Evolutionary conservation across 2,329 filamentous ascomycete species (phyloP), one percentile per base, ranked within the genome.

Genomic region (Talaromyces sp.): DNA sequence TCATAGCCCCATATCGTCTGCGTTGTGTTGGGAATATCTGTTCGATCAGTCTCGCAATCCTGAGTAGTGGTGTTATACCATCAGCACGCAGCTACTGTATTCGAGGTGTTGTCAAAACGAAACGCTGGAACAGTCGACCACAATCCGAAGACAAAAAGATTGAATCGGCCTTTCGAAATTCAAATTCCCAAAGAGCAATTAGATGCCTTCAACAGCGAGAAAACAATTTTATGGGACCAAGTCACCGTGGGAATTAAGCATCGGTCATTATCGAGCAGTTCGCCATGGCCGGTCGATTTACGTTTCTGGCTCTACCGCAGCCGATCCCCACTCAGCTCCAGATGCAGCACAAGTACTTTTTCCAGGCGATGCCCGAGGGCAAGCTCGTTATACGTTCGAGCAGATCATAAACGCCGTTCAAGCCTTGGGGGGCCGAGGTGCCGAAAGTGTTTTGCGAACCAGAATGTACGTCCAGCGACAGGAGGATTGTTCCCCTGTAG

Each of bases 231-330:
- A 72, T 64, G 69, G 69, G 33, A 77, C 75, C 7, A 58, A 68
- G 18, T 77, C 76, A 5, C 75, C 74, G 5, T 77, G 71, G 64
- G 75, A 78, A 61, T 66, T 70, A 35, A 65, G 65, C 44, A 71
- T 76, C 60, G 75, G 75, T 35, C 76, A 77, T 60, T 75, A 77
- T 62, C 75, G 76, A 39, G 76, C 75, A 18, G 69, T 78, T 21
- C 75, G 75, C 7, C 69, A 70, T 35, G 72, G 73, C 5, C 66
- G 69, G 3, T 70, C 72, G 4, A 75, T 78, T 54, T 76, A 71
- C 65, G 73, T 77, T 25, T 73, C 75, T 9, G 76, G 76, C 14
- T 74, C 75, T n/a, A 78, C 75, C 8, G 71, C 75, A 16, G 71
- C 75, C 42, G 71, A 76, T 56, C 72, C 72, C 1, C 40, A 65